Conservation (phyloP, 805 yeast genomes). For the Maudiozyma serrabonitensis region DNA sequence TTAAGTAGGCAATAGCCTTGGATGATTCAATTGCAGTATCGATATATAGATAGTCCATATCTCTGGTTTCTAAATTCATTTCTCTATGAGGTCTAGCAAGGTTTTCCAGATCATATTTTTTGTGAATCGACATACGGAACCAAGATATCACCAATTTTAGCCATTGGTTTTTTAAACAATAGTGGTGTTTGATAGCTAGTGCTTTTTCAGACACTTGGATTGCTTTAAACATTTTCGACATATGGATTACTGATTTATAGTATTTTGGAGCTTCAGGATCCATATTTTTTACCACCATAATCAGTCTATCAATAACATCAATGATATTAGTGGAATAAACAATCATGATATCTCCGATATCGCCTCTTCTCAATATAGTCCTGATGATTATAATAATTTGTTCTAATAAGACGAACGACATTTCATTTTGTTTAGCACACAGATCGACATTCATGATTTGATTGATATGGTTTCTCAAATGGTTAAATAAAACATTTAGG, state of each 20-base stretch:
- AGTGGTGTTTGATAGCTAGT: slow-evolving; percentile 34
- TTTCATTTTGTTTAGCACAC: slow-evolving; percentile 13
- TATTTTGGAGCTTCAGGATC: slow-evolving; percentile 19
- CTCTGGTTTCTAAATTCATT: slow-evolving; percentile 31
- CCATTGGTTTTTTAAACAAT: slow-evolving; percentile 37
- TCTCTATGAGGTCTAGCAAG: slow-evolving; percentile 28
- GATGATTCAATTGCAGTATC: slow-evolving; percentile 62
- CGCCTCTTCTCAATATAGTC: slow-evolving; percentile 29
- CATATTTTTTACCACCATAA: slow-evolving; percentile 20
- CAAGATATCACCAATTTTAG: slow-evolving; percentile 41
- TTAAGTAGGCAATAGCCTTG: slow-evolving; percentile 43
- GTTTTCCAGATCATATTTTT: slow-evolving; percentile 28
- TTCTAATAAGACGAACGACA: slow-evolving; percentile 34
- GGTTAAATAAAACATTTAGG: slow-evolving; percentile 39
- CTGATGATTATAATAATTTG: slow-evolving; percentile 41
- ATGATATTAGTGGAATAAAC: slow-evolving; percentile 29
- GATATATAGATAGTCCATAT: slow-evolving; percentile 39
- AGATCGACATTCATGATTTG: slow-evolving; percentile 22
- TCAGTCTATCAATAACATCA: slow-evolving; percentile 27
- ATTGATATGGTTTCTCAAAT: slow-evolving; percentile 33
- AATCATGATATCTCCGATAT: slow-evolving; percentile 26
- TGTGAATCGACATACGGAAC: slow-evolving; percentile 44
- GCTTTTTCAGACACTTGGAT: slow-evolving; percentile 21
- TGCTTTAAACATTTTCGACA: slow-evolving; percentile 28
- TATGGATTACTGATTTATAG: slow-evolving; percentile 26